Evolutionary conservation across 371 early-diverging fungal species (phyloP).

Genomic region (Actinomortierella ambigua): DNA sequence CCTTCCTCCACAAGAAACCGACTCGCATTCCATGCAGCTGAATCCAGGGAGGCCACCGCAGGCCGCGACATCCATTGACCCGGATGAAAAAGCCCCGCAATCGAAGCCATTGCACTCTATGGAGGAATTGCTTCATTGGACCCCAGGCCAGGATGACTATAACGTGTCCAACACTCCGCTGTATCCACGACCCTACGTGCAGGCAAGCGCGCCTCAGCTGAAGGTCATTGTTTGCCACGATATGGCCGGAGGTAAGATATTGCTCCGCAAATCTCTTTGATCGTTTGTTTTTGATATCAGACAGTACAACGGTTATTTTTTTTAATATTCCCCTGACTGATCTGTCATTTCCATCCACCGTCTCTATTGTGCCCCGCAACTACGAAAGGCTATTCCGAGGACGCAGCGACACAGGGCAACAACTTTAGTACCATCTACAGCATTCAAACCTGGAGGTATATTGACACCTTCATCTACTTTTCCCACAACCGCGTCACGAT

Average conservation of each 20-base stretch:
- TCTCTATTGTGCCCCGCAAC: not conserved
- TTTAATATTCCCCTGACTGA: too few species aligned
- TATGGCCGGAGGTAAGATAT: slow-evolving; percentile 56
- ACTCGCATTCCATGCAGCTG: too few species aligned
- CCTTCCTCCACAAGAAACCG: too few species aligned
- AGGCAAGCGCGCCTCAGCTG: not conserved
- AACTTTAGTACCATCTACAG: slow-evolving; percentile 49
- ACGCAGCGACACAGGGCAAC: slow-evolving; percentile 56
- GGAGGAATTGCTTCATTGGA: slow-evolving; percentile 39
- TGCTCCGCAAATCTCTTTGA: too few species aligned
- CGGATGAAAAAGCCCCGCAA: slow-evolving; percentile 11
- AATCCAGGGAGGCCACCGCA: too few species aligned
- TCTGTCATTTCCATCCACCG: not conserved
- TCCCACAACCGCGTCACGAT: slow-evolving; percentile 63
- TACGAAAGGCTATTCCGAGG: slow-evolving; percentile 58
- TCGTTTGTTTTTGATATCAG: too few species aligned
- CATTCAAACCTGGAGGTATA: slow-evolving; percentile 59
- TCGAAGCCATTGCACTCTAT: slow-evolving; percentile 25
- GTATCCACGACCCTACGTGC: slow-evolving; percentile 19
- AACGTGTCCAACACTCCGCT: slow-evolving; percentile 39
- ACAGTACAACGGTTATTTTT: too few species aligned
- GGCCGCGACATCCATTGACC: too few species aligned
- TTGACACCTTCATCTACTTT: slow-evolving; percentile 71
- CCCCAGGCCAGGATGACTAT: slow-evolving; percentile 38
- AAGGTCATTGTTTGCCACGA: slow-evolving; percentile 64